A percentile compares a stretch with the other conserved stretches of the same genome.
Evolutionary conservation across 2,329 filamentous ascomycete species (phyloP).

Genomic region (Fusarium verticillioides): DNA sequence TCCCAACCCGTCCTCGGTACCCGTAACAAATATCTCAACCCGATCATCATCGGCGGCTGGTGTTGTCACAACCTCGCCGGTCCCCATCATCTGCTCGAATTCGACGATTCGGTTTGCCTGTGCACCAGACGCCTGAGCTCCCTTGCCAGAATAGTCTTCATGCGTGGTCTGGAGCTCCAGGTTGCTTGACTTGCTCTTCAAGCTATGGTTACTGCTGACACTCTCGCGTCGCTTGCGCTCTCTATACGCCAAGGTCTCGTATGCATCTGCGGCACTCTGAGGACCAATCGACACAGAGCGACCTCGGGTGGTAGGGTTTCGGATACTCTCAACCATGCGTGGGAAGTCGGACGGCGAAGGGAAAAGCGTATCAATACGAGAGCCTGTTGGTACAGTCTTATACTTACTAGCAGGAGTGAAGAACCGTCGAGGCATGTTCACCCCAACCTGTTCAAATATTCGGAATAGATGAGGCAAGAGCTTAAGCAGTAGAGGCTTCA

Average conservation of each 20-base stretch:
- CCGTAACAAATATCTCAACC: constrained; percentile 49
- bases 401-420: constrained; percentile 94
- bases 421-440: constrained; percentile 87
- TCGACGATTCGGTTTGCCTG: constrained; percentile 65
- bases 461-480: constrained; percentile 88
- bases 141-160: constrained; percentile 53
- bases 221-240: constrained; percentile 71
- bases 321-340: constrained; percentile 81
- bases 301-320: constrained; percentile 75
- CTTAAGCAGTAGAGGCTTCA: constrained; percentile 85
- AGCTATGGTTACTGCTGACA: constrained; percentile 61
- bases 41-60: constrained; percentile 46
- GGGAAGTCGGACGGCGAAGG: constrained; percentile 91
- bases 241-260: constrained; percentile 92
- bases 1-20: constrained; percentile 63
- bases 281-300: constrained; percentile 91
- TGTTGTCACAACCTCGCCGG: constrained; percentile 62
- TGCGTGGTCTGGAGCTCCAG: constrained; percentile 54
- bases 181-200: constrained; percentile 58
- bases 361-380: constrained; percentile 82
- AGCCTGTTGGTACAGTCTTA: constrained; percentile 78
- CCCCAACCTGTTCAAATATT: constrained; percentile 80
- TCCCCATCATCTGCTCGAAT: constrained; percentile 80
- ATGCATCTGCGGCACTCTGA: constrained; percentile 95
- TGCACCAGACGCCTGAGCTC: constrained; percentile 56